Percentiles rank a stretch among this genome's conserved stretches.
Conservation (phyloP, 345 rosid species). For the Syzygium aqueum region DNA sequence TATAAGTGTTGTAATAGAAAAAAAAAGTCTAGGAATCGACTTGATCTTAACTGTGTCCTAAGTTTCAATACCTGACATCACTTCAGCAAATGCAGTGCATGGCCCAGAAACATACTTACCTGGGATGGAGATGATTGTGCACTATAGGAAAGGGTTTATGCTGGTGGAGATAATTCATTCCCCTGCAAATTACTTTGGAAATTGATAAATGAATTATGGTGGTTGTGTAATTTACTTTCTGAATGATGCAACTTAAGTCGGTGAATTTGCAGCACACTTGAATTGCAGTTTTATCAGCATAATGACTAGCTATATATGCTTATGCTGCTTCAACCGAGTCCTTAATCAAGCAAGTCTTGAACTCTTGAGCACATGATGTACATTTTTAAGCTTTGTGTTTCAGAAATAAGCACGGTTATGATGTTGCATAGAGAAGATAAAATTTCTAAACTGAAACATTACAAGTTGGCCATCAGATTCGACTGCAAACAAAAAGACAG, state of each 20-base stretch:
- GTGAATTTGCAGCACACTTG: background rate
- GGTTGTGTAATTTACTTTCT: background rate
- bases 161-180: slow-evolving; percentile 58
- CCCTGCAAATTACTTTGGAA: slow-evolving; percentile 20
- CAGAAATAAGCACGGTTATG: background rate
- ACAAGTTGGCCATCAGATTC: background rate
- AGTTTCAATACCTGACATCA: background rate
- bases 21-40: background rate
- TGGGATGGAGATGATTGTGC: slow-evolving; percentile 45
- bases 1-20: background rate
- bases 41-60: background rate
- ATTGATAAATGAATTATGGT: background rate
- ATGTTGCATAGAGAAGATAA: background rate
- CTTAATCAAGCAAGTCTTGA: background rate
- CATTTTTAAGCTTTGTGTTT: background rate
- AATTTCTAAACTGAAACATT: background rate
- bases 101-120: slow-evolving; percentile 6
- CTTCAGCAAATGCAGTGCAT: background rate
- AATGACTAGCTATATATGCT: background rate
- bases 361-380: background rate
- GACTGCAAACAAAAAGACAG: background rate
- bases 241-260: background rate
- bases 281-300: background rate
- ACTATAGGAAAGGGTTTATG: slow-evolving; percentile 53
- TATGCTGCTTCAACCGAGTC: background rate